phyloP scores from a whole-genome alignment of 371 early-diverging fungal genomes.

The Rhizomucor pusillus region DNA sequence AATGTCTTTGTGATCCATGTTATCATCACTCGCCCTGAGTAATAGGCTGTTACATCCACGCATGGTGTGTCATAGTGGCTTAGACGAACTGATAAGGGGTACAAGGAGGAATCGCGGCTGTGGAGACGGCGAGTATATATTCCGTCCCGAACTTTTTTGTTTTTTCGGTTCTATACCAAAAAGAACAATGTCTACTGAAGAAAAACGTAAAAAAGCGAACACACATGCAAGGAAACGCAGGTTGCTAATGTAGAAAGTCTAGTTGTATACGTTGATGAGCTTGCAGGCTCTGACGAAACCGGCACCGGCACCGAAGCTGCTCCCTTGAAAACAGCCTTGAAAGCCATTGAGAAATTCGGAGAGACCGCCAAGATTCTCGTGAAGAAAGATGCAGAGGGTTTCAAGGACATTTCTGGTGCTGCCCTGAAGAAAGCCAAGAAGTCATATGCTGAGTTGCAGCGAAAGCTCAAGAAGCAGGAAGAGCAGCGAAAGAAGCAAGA shows the following conservation, averaged over 20 bases:
- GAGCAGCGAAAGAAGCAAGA: conserved; percentile 70
- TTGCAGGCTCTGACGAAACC: conserved; percentile 69
- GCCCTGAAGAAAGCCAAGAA: conserved; percentile 93
- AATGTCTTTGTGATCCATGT: conserved; percentile 2
- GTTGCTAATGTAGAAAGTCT: not conserved
- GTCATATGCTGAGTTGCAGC: conserved; percentile 66
- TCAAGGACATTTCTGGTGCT: conserved; percentile 77
- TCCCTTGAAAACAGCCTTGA: conserved; percentile 70
- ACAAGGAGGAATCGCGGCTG: not conserved
- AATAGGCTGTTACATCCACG: too few relatives aligned
- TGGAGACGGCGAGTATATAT: too few relatives aligned
- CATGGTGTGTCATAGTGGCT: not conserved
- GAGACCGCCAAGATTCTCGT: conserved; percentile 56
- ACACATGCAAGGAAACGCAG: not conserved
- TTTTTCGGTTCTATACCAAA: not conserved
- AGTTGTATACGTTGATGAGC: conserved; percentile 68
- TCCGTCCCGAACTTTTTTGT: not conserved
- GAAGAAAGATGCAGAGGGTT: conserved; percentile 73
- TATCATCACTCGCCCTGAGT: not conserved
- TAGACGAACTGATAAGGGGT: not conserved
- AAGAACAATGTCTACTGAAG: not conserved
- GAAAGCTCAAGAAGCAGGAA: conserved; percentile 70
- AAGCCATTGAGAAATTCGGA: conserved; percentile 61
- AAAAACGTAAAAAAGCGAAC: not conserved
- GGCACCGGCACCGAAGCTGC: conserved; percentile 60